Percentiles rank a stretch among this genome's conserved stretches.
Evolutionary conservation across 805 yeast species (phyloP).

Genomic region (Cyberlindnera veronae): DNA sequence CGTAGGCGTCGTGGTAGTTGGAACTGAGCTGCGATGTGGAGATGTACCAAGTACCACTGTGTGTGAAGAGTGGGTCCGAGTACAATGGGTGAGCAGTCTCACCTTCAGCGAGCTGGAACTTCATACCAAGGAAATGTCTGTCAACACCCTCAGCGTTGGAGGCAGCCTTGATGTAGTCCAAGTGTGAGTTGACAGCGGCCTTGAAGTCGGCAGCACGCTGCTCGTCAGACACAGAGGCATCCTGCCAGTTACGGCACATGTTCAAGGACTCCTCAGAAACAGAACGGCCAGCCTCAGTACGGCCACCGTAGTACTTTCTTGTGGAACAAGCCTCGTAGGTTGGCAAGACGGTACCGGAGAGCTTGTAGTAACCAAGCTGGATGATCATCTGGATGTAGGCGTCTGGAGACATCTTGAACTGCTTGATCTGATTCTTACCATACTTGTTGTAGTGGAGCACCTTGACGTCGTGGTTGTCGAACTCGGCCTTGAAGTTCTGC

Average conservation of each 20-base stretch:
- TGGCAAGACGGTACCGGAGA: slow-evolving; percentile 76
- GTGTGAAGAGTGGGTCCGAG: slow-evolving; percentile 69
- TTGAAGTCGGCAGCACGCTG: slow-evolving; percentile 68
- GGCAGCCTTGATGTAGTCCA: slow-evolving; percentile 69
- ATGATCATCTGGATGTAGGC: slow-evolving; percentile 88
- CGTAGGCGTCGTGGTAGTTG: slow-evolving; percentile 84
- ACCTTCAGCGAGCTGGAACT: slow-evolving; percentile 59
- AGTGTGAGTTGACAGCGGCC: slow-evolving; percentile 71
- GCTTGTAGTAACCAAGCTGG: slow-evolving; percentile 86
- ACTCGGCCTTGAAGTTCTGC: slow-evolving; percentile 48
- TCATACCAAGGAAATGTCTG: slow-evolving; percentile 88
- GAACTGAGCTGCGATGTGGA: slow-evolving; percentile 89
- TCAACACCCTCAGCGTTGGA: slow-evolving; percentile 87
- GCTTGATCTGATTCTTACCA: slow-evolving; percentile 84
- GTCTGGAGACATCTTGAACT: slow-evolving; percentile 86
- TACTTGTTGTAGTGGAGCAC: slow-evolving; percentile 79
- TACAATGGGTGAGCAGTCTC: slow-evolving; percentile 63
- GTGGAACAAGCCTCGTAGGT: slow-evolving; percentile 97
- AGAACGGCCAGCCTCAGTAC: slow-evolving; percentile 91
- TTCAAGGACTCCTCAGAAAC: slow-evolving; percentile 68
- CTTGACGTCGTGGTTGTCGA: slow-evolving; percentile 63
- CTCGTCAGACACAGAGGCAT: slow-evolving; percentile 39
- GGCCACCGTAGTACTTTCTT: slow-evolving; percentile 80
- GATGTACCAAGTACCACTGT: slow-evolving; percentile 80
- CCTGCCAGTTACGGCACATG: slow-evolving; percentile 74